Conservation (phyloP, 148 eudicot species). For the Rhododendron simsii region DNA sequence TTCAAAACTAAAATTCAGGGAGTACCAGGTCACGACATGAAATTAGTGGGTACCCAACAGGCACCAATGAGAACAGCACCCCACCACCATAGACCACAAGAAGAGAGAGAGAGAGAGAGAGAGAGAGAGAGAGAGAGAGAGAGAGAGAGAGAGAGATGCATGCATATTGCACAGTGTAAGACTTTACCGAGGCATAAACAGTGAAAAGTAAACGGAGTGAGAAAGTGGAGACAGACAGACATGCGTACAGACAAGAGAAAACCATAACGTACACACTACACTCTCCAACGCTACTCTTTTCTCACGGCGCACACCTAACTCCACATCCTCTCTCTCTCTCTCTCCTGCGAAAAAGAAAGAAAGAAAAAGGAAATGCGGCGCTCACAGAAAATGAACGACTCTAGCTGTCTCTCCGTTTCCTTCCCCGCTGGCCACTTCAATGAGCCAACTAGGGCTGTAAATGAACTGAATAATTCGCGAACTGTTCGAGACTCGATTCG, state of each 20-base stretch:
- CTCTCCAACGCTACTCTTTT: not conserved
- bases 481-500: no score
- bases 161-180: not conserved
- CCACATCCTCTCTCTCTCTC: not conserved
- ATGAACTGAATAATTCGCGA: no score
- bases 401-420: not conserved
- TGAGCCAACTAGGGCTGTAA: no score
- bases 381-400: not conserved
- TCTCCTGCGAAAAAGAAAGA: not conserved
- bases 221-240: not conserved
- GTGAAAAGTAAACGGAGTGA: conserved; percentile 3
- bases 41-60: no score
- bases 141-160: not conserved
- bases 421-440: no score
- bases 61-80: no score
- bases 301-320: not conserved
- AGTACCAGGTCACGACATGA: no score
- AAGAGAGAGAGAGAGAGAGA: no score
- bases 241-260: not conserved
- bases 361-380: not conserved
- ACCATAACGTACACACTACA: not conserved
- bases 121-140: not conserved
- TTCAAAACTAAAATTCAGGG: no score
- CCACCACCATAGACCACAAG: no score
- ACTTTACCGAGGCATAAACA: not conserved